Conservation (phyloP, 2,329 filamentous ascomycete genomes). For the Herpomyces periplanetae region DNA sequence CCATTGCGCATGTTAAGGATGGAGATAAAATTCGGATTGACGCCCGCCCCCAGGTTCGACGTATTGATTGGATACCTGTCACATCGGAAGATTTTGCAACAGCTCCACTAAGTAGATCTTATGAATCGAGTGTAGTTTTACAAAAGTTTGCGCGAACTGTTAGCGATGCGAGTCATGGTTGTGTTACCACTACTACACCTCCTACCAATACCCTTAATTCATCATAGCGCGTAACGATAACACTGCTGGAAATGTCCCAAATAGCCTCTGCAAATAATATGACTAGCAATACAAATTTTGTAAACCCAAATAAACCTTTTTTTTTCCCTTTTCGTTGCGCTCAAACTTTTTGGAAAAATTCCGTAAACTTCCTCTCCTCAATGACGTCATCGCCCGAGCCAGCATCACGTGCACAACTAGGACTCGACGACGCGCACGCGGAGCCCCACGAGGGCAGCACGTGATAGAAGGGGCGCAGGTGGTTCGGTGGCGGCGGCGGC, state of each 20-base stretch:
- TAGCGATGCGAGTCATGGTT: conserved; percentile 61
- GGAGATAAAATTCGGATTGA: conserved; percentile 61
- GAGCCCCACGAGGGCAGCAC: conserved; percentile 24
- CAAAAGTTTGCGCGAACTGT: conserved; percentile 68
- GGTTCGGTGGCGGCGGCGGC: conserved; percentile 61
- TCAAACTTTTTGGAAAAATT: conserved; percentile 39
- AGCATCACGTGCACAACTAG: too few species aligned
- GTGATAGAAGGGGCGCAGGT: conserved; percentile 53
- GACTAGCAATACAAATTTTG: conserved; percentile 10
- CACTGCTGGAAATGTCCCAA: conserved; percentile 6
- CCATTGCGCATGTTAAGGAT: conserved; percentile 40
- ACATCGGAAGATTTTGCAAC: conserved; percentile 23
- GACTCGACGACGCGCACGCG: conserved; percentile 39
- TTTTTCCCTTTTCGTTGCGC: conserved; percentile 23
- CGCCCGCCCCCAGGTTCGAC: too few species aligned
- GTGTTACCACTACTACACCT: too few species aligned
- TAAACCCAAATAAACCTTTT: conserved; percentile 16
- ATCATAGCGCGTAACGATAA: conserved; percentile 16
- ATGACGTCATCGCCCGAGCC: conserved; percentile 41
- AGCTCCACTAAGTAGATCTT: conserved; percentile 24
- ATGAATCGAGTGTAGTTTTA: conserved; percentile 34
- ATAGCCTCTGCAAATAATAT: conserved; percentile 5
- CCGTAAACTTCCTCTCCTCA: conserved; percentile 37
- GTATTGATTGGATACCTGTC: conserved; percentile 29
- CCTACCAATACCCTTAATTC: too few species aligned